phyloP scores from a whole-genome alignment of 2,329 filamentous ascomycete genomes.

The Pseudonectria foliicola region DNA sequence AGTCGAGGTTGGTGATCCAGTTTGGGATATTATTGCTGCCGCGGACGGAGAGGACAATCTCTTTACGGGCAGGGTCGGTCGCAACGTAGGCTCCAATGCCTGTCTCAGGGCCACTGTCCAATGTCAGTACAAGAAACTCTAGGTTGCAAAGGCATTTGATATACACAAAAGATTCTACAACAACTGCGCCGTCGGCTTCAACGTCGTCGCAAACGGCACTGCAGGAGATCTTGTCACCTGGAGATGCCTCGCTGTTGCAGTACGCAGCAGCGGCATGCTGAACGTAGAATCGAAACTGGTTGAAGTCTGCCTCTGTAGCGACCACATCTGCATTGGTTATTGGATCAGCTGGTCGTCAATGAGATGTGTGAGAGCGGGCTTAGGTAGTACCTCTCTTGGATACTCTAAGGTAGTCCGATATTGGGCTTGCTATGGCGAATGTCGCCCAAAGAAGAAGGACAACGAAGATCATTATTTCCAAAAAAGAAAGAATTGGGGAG shows the following conservation, averaged over 20 bases:
- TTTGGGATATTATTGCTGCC: constrained; percentile 54
- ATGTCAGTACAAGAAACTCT: constrained; percentile 10
- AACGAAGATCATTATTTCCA: constrained; percentile 15
- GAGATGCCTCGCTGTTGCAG: constrained; percentile 40
- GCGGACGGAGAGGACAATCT: constrained; percentile 54
- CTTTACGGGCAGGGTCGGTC: constrained; percentile 38
- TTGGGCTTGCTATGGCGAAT: constrained; percentile 20
- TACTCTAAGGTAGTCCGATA: constrained; percentile 10
- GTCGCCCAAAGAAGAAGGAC: constrained; percentile 20
- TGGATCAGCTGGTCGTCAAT: neutral
- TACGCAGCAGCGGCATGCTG: constrained; percentile 47
- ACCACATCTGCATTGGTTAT: constrained; percentile 2
- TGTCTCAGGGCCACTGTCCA: constrained; percentile 31
- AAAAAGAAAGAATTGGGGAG: too few species aligned
- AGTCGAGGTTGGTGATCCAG: constrained; percentile 49
- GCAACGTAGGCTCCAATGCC: constrained; percentile 46
- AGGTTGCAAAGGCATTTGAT: constrained; percentile 1
- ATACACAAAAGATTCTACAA: constrained; percentile 37
- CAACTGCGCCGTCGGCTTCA: constrained; percentile 33
- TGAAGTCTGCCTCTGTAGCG: constrained; percentile 27
- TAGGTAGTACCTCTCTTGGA: too few species aligned
- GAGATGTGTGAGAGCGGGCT: neutral
- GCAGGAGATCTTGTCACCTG: constrained; percentile 38
- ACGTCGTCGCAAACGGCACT: constrained; percentile 38
- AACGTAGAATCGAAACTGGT: constrained; percentile 39